Percentiles rank a stretch among this genome's conserved stretches.
phyloP scores from a whole-genome alignment of 2,329 filamentous ascomycete species.

The Nigrograna mackinnonii region DNA sequence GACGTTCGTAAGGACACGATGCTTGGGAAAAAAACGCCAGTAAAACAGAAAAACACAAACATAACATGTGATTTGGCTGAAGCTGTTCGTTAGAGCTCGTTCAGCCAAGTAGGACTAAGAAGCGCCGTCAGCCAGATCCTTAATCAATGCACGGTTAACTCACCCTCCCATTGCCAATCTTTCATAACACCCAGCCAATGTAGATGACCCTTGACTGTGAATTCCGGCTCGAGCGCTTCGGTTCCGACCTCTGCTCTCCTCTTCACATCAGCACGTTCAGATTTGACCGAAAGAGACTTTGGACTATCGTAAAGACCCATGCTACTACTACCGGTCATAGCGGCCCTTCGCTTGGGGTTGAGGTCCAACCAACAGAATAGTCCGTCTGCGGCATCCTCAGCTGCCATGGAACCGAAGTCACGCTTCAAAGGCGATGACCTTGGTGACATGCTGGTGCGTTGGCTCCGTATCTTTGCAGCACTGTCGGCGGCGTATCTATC shows the following conservation, averaged over 20 bases:
- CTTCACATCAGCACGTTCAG: slow-evolving; percentile 30
- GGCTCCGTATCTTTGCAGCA: no score
- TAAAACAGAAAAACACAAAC: no score
- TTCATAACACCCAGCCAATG: slow-evolving; percentile 75
- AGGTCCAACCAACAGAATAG: slow-evolving; percentile 25
- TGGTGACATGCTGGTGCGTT: slow-evolving; percentile 11
- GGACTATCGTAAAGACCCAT: slow-evolving; percentile 15
- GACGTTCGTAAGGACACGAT: no score
- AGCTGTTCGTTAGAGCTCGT: no score
- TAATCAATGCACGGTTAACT: neutral
- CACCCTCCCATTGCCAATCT: slow-evolving; percentile 74
- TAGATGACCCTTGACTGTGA: slow-evolving; percentile 66
- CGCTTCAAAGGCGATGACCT: slow-evolving; percentile 21
- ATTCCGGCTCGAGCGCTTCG: slow-evolving; percentile 58
- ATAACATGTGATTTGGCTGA: no score
- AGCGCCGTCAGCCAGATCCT: no score
- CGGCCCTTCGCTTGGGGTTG: slow-evolving; percentile 23
- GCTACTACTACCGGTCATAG: slow-evolving; percentile 1
- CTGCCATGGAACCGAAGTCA: slow-evolving; percentile 20
- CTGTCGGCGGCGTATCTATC: slow-evolving; percentile 55
- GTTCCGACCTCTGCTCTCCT: slow-evolving; percentile 15
- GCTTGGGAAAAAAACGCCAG: no score
- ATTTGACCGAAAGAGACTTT: slow-evolving; percentile 16
- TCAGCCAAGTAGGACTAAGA: no score
- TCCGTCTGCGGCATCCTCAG: slow-evolving; percentile 18